Evolutionary conservation across 352 stramenopile species (phyloP), one percentile per base, ranked within the genome.

Genomic region (Pythium rishiriense): DNA sequence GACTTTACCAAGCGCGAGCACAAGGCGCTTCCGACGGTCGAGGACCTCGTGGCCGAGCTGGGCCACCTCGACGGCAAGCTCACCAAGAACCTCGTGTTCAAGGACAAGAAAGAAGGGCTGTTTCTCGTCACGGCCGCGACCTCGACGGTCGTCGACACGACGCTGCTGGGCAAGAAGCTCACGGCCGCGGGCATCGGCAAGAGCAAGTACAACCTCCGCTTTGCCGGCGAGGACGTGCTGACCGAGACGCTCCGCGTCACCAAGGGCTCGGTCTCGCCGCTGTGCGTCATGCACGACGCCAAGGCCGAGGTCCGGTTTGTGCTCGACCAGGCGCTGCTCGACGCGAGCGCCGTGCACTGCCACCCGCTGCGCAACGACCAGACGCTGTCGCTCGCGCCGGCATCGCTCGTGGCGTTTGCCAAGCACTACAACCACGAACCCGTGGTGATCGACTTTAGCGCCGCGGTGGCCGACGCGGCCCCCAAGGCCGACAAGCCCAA

Each of bases 81-180:
- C 35, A 98, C 94, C 28, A 99, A 99, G 82, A 99, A 99, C 73
- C 78, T 99, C 26, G 95, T 99, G 65, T 96, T 99, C 62, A 97
- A 96, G 72, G 97, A 99, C 77, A 99, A 99, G 77, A 99, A 99
- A 74, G 88, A 98, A 69, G 96, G 96, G 0, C 64, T 98, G 2
- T 98, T 98, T 75, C 75, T 99, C n/a, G 89, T 99, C 5, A 96
- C 90, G 10, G 84, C 87, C 6, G 79, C 85, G 10, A 72, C 85
- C 17, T 75, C 76, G 17, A 90, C 94, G 15, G 87, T 93, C 41
- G 97, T 98, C 22, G 87, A 98, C 74, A 96, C 88, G 25, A 98
- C 98, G 70, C 76, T 90, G 43, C 75, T 99, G 17, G 94, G 75
- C 29, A 87, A 83, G 57, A 94, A 93, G 68, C 72, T 96, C 37